Evolutionary conservation across 192 early-diverging fungal species (phyloP), one percentile per base, ranked within the genome.

Genomic region (Backusella liffmaniae): DNA sequence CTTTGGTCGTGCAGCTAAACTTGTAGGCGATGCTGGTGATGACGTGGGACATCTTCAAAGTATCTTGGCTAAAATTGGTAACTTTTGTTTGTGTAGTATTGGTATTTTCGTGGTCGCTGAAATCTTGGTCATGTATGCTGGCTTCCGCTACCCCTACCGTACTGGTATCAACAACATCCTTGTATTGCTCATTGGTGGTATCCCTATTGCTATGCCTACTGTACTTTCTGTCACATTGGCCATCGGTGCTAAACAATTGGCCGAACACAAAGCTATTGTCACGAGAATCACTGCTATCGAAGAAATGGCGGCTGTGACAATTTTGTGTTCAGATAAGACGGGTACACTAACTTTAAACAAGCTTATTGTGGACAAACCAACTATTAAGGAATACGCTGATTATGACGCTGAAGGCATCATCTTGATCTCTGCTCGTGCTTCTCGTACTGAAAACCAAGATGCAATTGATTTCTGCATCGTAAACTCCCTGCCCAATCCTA

Each of bases 281-380:
- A 92, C 90, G 70, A 90, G 92, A 44, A 92, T 95, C 81, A 89
- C 91, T 72, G 93, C 92, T 18, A 92, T 95, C 72, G 92, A 94
- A 81, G 91, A 92, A 76, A 89, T 93, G 80, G 90, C 91, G n/a
- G 91, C 89, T 75, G 91, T 93, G 35, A 91, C 90, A 73, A 91
- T 92, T 74, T 92, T 97, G 78, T 96, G 94, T 87, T 94, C 94
- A 30, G 95, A 97, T 88, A 97, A 97, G 89, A 97, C 96, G 66
- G 96, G 96, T 78, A 97, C 96, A n/a, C 87, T 97, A 35, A 97
- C 96, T 30, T 79, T 95, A 26, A 97, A 96, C 88, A 90, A 93
- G 82, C 86, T 92, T 34, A 91, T 88, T 79, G 90, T 93, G 76
- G 90, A 90, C 80, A 84, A 85, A 42, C 80, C 89, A 77, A 88